A percentile compares a stretch with the other conserved stretches of the same genome.
Conservation (phyloP, 1,139 yeast genomes). For the Yamadazyma pseudoaaseri region DNA sequence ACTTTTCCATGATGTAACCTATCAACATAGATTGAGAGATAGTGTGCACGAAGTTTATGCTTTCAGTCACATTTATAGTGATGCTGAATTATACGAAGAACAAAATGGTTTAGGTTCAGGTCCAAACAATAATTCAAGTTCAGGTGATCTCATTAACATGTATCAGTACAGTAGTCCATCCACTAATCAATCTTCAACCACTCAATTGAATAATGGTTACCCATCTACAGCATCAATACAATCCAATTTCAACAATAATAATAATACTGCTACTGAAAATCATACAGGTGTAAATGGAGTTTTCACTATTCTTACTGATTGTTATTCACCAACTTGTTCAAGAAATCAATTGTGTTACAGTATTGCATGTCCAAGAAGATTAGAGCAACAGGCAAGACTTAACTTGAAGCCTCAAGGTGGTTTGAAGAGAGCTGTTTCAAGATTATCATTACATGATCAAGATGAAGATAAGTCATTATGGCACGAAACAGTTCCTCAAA, state of each 20-base stretch:
- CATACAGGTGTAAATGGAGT: slow-evolving; percentile 74
- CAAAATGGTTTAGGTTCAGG: background rate
- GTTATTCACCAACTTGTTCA: slow-evolving; percentile 96
- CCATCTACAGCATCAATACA: slow-evolving; percentile 16
- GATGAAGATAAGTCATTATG: slow-evolving; percentile 88
- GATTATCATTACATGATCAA: slow-evolving; percentile 71
- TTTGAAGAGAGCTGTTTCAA: slow-evolving; percentile 75
- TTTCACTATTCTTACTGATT: slow-evolving; percentile 86
- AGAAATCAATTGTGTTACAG: slow-evolving; percentile 86
- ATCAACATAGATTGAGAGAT: slow-evolving; percentile 89
- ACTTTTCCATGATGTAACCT: slow-evolving; percentile 92
- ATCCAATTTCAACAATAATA: slow-evolving; percentile 2
- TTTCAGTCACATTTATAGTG: slow-evolving; percentile 59
- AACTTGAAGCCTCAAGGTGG: slow-evolving; percentile 90
- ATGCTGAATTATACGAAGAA: slow-evolving; percentile 38
- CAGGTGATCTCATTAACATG: slow-evolving; percentile 12
- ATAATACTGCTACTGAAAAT: slow-evolving; percentile 4
- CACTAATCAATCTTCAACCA: slow-evolving; percentile 10
- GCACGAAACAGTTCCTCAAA: slow-evolving; percentile 90
- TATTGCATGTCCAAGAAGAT: slow-evolving; percentile 94
- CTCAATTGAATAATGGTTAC: slow-evolving; percentile 1
- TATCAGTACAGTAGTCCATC: slow-evolving; percentile 7
- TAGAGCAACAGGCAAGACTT: slow-evolving; percentile 92
- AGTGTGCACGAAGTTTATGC: slow-evolving; percentile 86
- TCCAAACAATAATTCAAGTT: slow-evolving; percentile 3